Base-by-base conservation (phyloP, 306 rosid genomes). In the Trichosanthes truncata region DNA sequence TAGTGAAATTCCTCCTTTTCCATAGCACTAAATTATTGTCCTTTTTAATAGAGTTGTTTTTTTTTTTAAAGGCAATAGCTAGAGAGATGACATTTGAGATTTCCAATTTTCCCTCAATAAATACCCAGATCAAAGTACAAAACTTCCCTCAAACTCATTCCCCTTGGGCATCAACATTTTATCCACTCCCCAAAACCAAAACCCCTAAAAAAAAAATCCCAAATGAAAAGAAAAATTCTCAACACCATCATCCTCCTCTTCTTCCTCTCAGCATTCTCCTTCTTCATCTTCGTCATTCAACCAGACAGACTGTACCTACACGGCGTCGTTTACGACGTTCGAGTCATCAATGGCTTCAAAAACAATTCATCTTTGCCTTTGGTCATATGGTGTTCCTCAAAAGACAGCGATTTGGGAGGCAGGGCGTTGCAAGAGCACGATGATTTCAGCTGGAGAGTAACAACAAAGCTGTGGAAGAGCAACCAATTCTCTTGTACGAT, bases 381-480 rank as follows among this genome's bases (percentile, higher is more conserved):
- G 57, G 94, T 93, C 0, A 90, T 93, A 3, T 93, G 98, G 98
- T 93, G 98, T 25, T 68, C 93, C 0, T 90, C 97, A 0, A 80
- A 85, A 57, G 86, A 90, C 38, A 78, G 79, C 21, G 96, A 92
- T 55, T 82, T 93, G 1, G 98, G 98, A 0, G 97, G 98, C 0
- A 85, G 98, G 2, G 98, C 97, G 0, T 84, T 94, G 23, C 98
- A 94, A 46, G 97, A 94, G 55, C 85, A 83, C 6, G 98, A 94
- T 40, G 97, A 92, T 7, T 94, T 94, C 80, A 87, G 96, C 31
- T 94, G 98, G 98, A 76, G 78, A 17, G 83, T 90, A 79, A 85
- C 56, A 73, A 87, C 86, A 0, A 78, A 60, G 1, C 55, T 89
- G 1, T 92, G 98, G 97, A 84, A 88, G 7, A 72, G 46, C 74